Evolutionary conservation across 805 yeast genomes (phyloP).

Genomic region (Yarrowia osloensis): DNA sequence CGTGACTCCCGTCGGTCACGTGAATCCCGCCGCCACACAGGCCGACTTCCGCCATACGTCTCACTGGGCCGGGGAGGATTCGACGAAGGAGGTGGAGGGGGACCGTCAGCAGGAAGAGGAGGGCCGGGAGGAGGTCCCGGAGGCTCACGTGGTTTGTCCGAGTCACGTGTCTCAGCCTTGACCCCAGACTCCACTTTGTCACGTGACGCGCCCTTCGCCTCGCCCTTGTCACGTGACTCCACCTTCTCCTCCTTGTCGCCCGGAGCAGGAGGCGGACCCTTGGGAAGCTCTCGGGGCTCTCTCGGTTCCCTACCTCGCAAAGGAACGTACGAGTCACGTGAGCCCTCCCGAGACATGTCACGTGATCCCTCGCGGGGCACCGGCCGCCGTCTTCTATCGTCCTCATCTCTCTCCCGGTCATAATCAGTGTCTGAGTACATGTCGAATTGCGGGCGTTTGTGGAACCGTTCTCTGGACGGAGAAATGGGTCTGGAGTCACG

Average conservation of each 20-base stretch:
- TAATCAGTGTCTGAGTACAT: slow-evolving; percentile 16
- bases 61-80: slow-evolving; percentile 14
- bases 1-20: background rate
- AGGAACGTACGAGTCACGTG: background rate
- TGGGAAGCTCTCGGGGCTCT: background rate
- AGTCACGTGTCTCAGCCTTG: background rate
- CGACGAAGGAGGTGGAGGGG: slow-evolving; percentile 23
- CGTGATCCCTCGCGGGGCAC: background rate
- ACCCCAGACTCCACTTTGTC: too few species aligned
- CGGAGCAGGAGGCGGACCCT: background rate
- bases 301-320: background rate
- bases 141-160: background rate
- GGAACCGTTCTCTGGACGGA: background rate
- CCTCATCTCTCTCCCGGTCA: slow-evolving; percentile 15
- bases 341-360: too few species aligned
- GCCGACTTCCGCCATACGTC: slow-evolving; percentile 14
- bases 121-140: background rate
- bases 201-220: background rate
- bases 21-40: background rate
- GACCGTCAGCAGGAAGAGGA: slow-evolving; percentile 20
- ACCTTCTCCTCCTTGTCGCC: background rate
- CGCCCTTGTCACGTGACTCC: background rate
- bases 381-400: slow-evolving; percentile 2
- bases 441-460: background rate
- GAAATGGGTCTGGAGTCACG: background rate